These are phyloP conservation scores for Dryadomyces quercus-mongolicae DNA, from an alignment of 2,329 filamentous ascomycete species.

Conservation along the genomic window DNA sequence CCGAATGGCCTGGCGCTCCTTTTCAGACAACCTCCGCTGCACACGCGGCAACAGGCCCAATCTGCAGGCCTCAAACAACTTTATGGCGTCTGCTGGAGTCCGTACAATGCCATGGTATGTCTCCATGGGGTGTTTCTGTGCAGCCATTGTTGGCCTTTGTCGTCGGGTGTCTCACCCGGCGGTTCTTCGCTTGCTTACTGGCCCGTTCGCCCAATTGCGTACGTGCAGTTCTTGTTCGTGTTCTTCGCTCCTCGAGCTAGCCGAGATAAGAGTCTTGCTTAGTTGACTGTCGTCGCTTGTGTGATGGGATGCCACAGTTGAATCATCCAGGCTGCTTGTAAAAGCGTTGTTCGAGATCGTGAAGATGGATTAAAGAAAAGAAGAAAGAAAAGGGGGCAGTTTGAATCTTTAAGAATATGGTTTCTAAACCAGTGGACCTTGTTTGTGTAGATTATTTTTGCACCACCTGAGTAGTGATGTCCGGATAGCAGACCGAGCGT, in stretches of 20 bases:
- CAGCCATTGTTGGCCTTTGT: slow-evolving; percentile 2
- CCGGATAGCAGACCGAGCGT: not conserved
- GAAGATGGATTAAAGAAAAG: not conserved
- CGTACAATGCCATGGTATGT: slow-evolving; percentile 92
- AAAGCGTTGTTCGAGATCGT: not conserved
- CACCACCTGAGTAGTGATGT: not conserved
- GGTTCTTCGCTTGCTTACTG: not conserved
- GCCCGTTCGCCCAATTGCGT: not conserved
- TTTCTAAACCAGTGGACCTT: not conserved
- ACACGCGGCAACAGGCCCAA: slow-evolving; percentile 82
- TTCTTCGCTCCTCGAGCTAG: not conserved
- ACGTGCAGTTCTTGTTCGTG: not conserved
- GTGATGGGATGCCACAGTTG: not conserved
- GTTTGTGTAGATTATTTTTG: not conserved
- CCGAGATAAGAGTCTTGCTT: too few relatives aligned
- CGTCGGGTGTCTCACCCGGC: not conserved
- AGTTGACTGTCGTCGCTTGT: too few relatives aligned
- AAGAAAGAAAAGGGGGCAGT: not conserved
- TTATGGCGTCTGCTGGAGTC: slow-evolving; percentile 93
- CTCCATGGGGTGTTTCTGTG: slow-evolving; percentile 52
- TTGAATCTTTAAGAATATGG: not conserved
- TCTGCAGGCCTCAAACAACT: slow-evolving; percentile 94
- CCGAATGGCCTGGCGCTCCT: slow-evolving; percentile 90
- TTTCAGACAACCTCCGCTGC: slow-evolving; percentile 86
- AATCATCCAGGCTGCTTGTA: not conserved